Evolutionary conservation across 2,329 filamentous ascomycete genomes (phyloP), one percentile per base, ranked within the genome.

Genomic region (Epichloe festucae): DNA sequence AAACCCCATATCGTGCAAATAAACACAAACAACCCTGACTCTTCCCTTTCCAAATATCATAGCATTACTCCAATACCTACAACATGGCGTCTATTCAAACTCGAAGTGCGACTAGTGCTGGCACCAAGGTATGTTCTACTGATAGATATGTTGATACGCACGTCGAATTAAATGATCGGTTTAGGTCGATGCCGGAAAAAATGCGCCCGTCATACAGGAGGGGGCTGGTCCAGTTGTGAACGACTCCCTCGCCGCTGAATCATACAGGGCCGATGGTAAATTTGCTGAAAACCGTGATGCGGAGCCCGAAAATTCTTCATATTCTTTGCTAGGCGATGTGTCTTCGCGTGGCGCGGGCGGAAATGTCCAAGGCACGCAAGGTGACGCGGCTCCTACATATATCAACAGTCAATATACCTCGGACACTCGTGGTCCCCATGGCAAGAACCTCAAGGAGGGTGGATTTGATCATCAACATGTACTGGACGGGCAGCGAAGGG

Each of bases 241-340:
- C 14, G 85, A 85, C 67, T 91, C 86, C 6, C 80, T 94, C 5
- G 88, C 88, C 11, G 84, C 81, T 53, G 83, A 91, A 61, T 93
- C 87, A 0, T 68, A 80, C 53, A 69, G 73, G 46, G 58, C 70
- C 21, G 75, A 75, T 52, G 86, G 85, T 56, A 70, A 65, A 12
- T 88, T 87, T 59, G 70, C 75, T 41, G 65, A 74, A 52, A 86
- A 87, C 67, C 70, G 73, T 23, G 71, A 75, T 55, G 72, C 74
- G 17, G 55, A 55, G 19, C 53, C 60, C 34, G 61, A 61, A 50
- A 59, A 59, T 46, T 51, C 34, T 38, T 53, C 53, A 4, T 46
- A 40, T 17, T 23, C 47, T 11, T 36, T 34, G 12, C 14, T 2
- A 3, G 73, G 63, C 10, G 70, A 64, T 8, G 70, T 83, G 7